phyloP scores from a whole-genome alignment of 805 yeast genomes.

The Metschnikowia amazonensis region DNA sequence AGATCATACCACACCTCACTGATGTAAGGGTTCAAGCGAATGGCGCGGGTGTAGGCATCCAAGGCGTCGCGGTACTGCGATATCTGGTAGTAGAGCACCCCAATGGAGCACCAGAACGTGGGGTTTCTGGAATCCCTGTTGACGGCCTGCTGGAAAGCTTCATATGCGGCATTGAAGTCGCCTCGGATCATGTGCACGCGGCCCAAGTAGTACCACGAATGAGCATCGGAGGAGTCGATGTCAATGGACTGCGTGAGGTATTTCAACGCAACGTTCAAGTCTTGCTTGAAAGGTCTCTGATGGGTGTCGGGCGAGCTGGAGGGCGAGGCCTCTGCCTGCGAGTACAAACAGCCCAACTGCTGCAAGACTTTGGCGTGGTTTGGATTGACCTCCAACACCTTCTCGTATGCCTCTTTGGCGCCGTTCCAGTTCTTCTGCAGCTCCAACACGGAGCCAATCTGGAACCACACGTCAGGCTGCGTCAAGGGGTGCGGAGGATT shows the following conservation, averaged over 20 bases:
- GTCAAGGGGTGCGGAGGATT: slow-evolving; percentile 95
- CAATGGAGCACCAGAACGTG: slow-evolving; percentile 95
- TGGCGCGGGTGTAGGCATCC: slow-evolving; percentile 96
- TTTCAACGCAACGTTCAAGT: slow-evolving; percentile 77
- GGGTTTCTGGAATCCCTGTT: slow-evolving; percentile 96
- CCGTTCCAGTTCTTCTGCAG: slow-evolving; percentile 88
- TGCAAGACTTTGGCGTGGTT: slow-evolving; percentile 94
- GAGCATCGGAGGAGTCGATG: slow-evolving; percentile 87
- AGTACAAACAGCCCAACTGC: slow-evolving; percentile 92
- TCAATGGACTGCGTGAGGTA: slow-evolving; percentile 84
- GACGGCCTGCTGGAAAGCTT: slow-evolving; percentile 97
- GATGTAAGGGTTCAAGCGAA: slow-evolving; percentile 90
- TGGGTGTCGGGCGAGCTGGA: slow-evolving; percentile 19
- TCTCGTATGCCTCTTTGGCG: slow-evolving; percentile 93
- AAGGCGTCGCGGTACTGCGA: slow-evolving; percentile 94
- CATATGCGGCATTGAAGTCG: slow-evolving; percentile 94
- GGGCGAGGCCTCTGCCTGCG: slow-evolving; percentile 47
- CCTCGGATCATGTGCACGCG: slow-evolving; percentile 95
- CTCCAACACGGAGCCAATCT: slow-evolving; percentile 92
- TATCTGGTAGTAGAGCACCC: slow-evolving; percentile 94
- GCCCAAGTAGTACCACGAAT: slow-evolving; percentile 95
- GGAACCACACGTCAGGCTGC: slow-evolving; percentile 98
- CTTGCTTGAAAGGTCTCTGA: slow-evolving; percentile 52
- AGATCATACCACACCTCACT: slow-evolving; percentile 98
- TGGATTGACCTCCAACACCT: slow-evolving; percentile 84